These are phyloP conservation scores for Rhizomucor miehei DNA, from an alignment of 371 early-diverging fungal genomes.

Conservation along the genomic window DNA sequence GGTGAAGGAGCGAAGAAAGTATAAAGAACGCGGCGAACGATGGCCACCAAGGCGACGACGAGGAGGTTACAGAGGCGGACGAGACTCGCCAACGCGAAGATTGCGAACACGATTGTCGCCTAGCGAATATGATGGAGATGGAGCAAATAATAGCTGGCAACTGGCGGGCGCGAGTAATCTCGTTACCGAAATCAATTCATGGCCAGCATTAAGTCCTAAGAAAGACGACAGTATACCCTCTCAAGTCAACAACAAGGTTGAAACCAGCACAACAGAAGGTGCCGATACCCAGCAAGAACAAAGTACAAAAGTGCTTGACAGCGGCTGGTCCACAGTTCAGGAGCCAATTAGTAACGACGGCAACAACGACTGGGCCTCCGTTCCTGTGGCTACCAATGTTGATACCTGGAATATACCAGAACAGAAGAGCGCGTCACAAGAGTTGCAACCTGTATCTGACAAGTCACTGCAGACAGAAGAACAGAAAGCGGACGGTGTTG, in stretches of 20 bases:
- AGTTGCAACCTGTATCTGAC: neutral
- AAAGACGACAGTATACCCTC: no score
- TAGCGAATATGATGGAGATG: neutral
- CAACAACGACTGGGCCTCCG: no score
- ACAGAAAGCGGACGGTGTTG: neutral
- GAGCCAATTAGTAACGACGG: no score
- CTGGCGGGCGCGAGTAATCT: neutral
- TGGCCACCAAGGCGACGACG: neutral
- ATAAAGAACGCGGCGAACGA: constrained; percentile 2
- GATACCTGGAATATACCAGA: neutral
- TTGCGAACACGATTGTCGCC: neutral
- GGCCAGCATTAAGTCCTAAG: neutral
- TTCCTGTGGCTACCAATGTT: neutral
- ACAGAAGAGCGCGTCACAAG: neutral
- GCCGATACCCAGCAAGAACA: no score
- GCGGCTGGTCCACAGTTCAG: neutral
- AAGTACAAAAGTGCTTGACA: no score
- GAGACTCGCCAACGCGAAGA: neutral
- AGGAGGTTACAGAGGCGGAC: neutral
- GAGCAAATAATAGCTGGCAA: neutral
- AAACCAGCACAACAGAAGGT: no score
- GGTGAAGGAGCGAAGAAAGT: constrained; percentile 22
- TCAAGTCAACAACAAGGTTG: no score
- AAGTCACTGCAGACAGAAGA: neutral
- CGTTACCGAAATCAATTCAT: neutral